These are phyloP conservation scores for Filobasidium wieringae DNA, from an alignment of 768 basidiomycete genomes.

Conservation along the genomic window DNA sequence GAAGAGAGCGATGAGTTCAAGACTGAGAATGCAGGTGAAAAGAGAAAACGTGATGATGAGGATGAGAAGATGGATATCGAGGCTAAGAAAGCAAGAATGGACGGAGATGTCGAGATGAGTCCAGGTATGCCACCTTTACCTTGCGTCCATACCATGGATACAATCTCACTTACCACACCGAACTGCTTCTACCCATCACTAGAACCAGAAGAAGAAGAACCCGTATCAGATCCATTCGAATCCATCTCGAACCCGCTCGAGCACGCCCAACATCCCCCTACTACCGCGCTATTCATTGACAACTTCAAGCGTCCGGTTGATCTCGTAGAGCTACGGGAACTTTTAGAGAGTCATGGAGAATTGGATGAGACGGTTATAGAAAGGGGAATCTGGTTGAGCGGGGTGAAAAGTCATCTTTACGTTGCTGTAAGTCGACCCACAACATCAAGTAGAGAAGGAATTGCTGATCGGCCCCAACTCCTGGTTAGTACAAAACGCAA, in stretches of 20 bases:
- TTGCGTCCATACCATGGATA: not conserved
- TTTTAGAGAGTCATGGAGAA: conserved; percentile 13
- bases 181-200: not conserved
- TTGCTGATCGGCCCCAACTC: not conserved
- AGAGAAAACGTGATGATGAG: conserved; percentile 5
- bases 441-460: not conserved
- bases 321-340: conserved; percentile 22
- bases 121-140: not conserved
- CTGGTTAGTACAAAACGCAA: conserved; percentile 3
- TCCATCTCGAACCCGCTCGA: conserved; percentile 22
- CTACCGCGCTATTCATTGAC: conserved; percentile 31
- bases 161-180: not conserved
- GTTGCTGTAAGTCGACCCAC: not conserved
- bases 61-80: not conserved
- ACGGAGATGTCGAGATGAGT: not conserved
- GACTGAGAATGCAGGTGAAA: conserved; percentile 9
- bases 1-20: no score
- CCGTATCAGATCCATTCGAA: conserved; percentile 4
- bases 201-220: not conserved
- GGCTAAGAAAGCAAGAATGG: not conserved
- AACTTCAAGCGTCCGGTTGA: conserved; percentile 35
- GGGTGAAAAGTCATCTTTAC: conserved; percentile 14
- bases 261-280: conserved; percentile 33
- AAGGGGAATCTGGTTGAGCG: conserved; percentile 11
- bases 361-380: conserved; percentile 6